phyloP scores from a whole-genome alignment of 176 grass and related monocot species.

The Oryza rufipogon region DNA sequence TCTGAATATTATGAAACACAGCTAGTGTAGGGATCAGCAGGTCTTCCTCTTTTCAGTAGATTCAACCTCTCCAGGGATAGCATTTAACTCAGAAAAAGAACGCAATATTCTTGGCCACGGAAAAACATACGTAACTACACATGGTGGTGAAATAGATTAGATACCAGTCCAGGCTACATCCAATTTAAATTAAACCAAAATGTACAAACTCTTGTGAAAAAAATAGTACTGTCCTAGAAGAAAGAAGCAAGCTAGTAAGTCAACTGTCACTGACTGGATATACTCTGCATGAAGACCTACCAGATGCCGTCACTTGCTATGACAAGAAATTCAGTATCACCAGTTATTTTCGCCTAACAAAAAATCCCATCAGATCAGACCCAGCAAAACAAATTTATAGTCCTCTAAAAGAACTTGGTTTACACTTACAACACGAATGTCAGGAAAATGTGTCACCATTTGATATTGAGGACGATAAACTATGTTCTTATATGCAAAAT shows the following conservation, averaged over 20 bases:
- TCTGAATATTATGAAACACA: background rate
- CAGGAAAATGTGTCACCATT: constrained; percentile 33
- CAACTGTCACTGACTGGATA: background rate
- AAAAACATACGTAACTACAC: background rate
- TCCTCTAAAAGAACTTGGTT: background rate
- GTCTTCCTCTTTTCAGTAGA: background rate
- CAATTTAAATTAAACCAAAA: background rate
- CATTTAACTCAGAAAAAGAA: background rate
- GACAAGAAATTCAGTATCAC: constrained; percentile 46
- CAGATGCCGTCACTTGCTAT: constrained; percentile 50
- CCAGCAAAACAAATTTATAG: background rate
- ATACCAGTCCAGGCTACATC: background rate
- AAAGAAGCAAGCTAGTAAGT: background rate
- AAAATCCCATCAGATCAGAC: background rate
- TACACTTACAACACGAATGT: background rate
- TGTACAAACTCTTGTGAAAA: background rate
- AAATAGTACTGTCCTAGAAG: background rate
- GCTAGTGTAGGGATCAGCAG: background rate
- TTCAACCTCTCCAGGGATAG: background rate
- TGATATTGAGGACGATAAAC: background rate
- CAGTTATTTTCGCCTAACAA: constrained; percentile 38
- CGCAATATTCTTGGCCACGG: background rate
- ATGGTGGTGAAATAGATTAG: background rate
- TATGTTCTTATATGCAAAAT: constrained; percentile 32
- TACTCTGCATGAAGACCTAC: constrained; percentile 39